A percentile compares a stretch with the other conserved stretches of the same genome.
Evolutionary conservation across 805 yeast genomes (phyloP).

Genomic region (Saturnispora mendoncae): DNA sequence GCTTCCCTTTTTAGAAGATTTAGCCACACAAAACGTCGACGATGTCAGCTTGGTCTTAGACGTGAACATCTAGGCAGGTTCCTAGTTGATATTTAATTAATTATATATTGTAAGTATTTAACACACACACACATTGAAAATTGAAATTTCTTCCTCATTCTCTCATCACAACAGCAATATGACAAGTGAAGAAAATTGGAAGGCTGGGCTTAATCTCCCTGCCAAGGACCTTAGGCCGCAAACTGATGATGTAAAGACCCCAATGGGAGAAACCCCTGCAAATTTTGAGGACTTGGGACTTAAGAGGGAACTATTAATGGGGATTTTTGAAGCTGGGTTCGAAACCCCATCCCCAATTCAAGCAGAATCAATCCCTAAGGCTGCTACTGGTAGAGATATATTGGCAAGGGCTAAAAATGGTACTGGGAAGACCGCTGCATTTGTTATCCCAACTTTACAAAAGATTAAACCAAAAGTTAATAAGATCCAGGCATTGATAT

Average conservation of each 20-base stretch:
- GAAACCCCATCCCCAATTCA: conserved; percentile 98
- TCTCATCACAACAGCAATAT: too few species aligned
- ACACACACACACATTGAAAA: too few species aligned
- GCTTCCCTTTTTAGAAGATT: conserved; percentile 81
- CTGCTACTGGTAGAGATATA: conserved; percentile 89
- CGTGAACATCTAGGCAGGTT: conserved; percentile 38
- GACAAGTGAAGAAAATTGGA: conserved; percentile 48
- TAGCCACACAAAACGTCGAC: conserved; percentile 61
- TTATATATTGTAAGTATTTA: neutral
- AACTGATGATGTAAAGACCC: conserved; percentile 91
- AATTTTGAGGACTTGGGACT: conserved; percentile 81
- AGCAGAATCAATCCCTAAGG: conserved; percentile 94
- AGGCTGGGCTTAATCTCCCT: conserved; percentile 64
- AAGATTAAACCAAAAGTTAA: conserved; percentile 74
- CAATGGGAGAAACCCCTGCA: conserved; percentile 70
- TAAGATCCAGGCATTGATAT: conserved; percentile 83
- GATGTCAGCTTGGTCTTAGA: conserved; percentile 85
- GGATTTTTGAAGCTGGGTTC: conserved; percentile 97
- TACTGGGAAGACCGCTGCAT: conserved; percentile 97
- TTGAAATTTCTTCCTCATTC: too few species aligned
- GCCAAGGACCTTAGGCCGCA: conserved; percentile 87
- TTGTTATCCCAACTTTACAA: conserved; percentile 87
- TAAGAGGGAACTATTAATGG: conserved; percentile 92
- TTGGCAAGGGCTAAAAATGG: conserved; percentile 98
- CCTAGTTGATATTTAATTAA: neutral